phyloP scores from a whole-genome alignment of 257 asterid genomes.

The Avicennia marina region DNA sequence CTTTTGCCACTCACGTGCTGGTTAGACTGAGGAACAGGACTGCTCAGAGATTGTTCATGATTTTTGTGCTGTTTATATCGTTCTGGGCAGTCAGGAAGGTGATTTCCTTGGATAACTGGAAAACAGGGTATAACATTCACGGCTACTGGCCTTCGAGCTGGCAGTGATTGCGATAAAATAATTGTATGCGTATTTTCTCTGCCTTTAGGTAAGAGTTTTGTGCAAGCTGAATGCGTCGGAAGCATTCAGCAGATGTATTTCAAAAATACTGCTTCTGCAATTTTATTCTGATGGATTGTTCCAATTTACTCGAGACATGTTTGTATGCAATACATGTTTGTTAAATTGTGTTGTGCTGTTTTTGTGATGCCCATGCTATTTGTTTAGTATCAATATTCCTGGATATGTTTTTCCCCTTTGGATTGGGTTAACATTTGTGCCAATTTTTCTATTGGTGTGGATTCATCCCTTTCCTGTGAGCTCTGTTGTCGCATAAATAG shows the following conservation, averaged over 20 bases:
- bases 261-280: too few species aligned
- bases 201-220: constrained; percentile 34
- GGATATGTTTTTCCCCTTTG: too few species aligned
- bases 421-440: too few species aligned
- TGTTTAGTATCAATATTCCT: too few species aligned
- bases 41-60: constrained; percentile 64
- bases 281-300: too few species aligned
- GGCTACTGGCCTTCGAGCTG: constrained; percentile 87
- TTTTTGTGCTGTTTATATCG: constrained; percentile 45
- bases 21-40: constrained; percentile 45
- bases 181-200: background rate
- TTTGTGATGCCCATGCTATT: too few species aligned
- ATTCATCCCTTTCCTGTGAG: too few species aligned
- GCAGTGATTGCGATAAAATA: constrained; percentile 35
- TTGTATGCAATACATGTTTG: too few species aligned
- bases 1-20: constrained; percentile 58
- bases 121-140: constrained; percentile 86
- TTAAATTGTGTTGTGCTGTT: too few species aligned
- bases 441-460: too few species aligned
- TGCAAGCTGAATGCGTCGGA: constrained; percentile 19
- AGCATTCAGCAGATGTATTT: constrained; percentile 21
- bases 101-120: constrained; percentile 85
- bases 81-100: constrained; percentile 91
- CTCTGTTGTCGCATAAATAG: too few species aligned
- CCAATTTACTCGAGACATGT: too few species aligned